These are phyloP conservation scores for Passiflora organensis DNA, from an alignment of 345 rosid genomes.

Conservation along the genomic window DNA sequence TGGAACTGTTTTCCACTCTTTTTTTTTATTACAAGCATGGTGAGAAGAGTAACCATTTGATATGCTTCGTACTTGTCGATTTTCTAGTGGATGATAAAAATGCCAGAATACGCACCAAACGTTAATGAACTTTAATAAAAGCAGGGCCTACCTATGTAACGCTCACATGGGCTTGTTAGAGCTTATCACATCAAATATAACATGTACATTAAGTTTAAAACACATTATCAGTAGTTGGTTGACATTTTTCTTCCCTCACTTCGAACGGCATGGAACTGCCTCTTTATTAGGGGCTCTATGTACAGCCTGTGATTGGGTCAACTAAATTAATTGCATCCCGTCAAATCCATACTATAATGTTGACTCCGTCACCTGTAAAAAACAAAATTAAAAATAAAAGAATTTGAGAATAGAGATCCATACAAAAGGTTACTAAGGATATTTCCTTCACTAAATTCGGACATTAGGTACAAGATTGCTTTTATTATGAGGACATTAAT, in stretches of 20 bases:
- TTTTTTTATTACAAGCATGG: too few species aligned
- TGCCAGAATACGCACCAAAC: slow-evolving; percentile 14
- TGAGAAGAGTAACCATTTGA: too few species aligned
- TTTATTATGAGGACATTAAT: too few species aligned
- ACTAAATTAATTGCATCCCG: slow-evolving; percentile 20
- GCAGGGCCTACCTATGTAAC: slow-evolving; percentile 23
- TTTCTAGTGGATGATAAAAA: slow-evolving; percentile 8
- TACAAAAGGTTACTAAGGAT: too few species aligned
- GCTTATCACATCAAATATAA: too few species aligned
- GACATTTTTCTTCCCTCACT: slow-evolving; percentile 9
- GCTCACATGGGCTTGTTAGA: slow-evolving; percentile 41
- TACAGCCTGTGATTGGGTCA: slow-evolving; percentile 42
- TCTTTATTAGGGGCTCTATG: slow-evolving; percentile 17
- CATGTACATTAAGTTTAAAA: slow-evolving; percentile 5
- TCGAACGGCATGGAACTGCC: slow-evolving; percentile 4
- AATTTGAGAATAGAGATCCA: too few species aligned
- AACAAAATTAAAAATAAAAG: neutral
- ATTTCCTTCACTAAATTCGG: too few species aligned
- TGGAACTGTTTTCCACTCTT: too few species aligned
- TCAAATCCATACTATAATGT: slow-evolving; percentile 2
- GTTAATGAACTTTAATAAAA: neutral
- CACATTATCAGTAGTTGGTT: neutral
- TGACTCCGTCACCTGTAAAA: slow-evolving; percentile 11
- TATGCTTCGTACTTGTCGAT: neutral
- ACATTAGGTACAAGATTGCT: too few species aligned